phyloP scores from a whole-genome alignment of 2,329 filamentous ascomycete genomes.

The Verticillium klebahnii region DNA sequence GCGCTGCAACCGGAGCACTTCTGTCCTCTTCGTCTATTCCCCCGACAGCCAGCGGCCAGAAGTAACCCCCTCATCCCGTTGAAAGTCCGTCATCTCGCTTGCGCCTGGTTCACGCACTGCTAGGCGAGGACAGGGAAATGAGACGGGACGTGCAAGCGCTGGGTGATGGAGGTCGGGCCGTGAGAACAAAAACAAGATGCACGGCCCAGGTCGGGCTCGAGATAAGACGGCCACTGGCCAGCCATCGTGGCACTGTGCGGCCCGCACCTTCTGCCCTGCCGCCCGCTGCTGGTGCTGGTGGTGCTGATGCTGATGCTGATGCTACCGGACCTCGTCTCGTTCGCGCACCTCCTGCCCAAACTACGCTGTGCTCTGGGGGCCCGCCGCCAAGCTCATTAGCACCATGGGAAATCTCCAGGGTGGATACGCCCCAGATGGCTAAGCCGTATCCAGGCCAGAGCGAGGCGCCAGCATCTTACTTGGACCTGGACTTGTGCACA shows the following conservation, averaged over 20 bases:
- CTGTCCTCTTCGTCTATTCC: not conserved
- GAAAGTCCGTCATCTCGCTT: slow-evolving; percentile 49
- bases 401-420: slow-evolving; percentile 5
- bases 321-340: not conserved
- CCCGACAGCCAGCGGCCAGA: not conserved
- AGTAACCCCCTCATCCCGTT: slow-evolving; percentile 13
- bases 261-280: not conserved
- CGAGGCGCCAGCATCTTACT: not conserved
- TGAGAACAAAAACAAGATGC: not conserved
- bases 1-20: not conserved
- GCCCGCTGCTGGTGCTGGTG: too few relatives aligned
- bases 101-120: slow-evolving; percentile 20
- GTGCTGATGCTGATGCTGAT: too few relatives aligned
- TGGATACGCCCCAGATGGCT: not conserved
- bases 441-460: not conserved
- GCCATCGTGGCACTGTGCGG: not conserved
- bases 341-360: not conserved
- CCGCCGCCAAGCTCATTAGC: slow-evolving; percentile 4
- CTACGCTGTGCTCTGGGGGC: not conserved
- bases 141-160: slow-evolving; percentile 21
- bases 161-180: not conserved
- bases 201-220: not conserved
- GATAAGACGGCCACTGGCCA: not conserved
- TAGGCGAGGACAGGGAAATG: slow-evolving; percentile 10
- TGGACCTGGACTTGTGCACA: not conserved